Conservation (phyloP, 2,329 filamentous ascomycete species). For the Colletotrichum magnum region DNA sequence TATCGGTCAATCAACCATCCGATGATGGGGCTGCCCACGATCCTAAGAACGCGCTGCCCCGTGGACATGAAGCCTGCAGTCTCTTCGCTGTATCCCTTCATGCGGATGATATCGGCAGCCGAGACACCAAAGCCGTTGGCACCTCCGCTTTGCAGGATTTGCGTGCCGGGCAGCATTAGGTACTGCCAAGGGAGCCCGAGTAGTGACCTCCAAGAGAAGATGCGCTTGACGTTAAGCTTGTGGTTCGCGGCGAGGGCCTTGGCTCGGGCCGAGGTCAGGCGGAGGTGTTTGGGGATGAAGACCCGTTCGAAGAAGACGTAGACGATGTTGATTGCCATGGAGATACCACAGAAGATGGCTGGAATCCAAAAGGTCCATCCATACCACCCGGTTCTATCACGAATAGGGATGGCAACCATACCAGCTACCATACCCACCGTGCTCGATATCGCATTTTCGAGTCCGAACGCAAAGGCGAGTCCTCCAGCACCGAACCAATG, state of each 20-base stretch:
- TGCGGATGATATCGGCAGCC: slow-evolving; percentile 44
- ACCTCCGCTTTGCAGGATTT: slow-evolving; percentile 43
- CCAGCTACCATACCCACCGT: slow-evolving; percentile 43
- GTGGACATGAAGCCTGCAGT: slow-evolving; percentile 43
- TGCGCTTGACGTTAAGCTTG: slow-evolving; percentile 5
- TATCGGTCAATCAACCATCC: slow-evolving; percentile 42
- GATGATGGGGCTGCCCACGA: slow-evolving; percentile 35
- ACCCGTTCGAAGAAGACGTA: slow-evolving; percentile 44
- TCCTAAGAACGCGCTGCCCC: slow-evolving; percentile 28
- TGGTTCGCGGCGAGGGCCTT: slow-evolving; percentile 34
- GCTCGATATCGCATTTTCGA: slow-evolving; percentile 44
- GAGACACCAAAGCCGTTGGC: slow-evolving; percentile 41
- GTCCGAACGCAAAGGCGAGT: slow-evolving; percentile 44
- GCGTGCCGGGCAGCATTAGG: slow-evolving; percentile 44
- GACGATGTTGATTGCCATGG: slow-evolving; percentile 39
- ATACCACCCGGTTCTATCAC: slow-evolving; percentile 44
- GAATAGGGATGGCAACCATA: slow-evolving; percentile 45
- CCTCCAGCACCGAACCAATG: slow-evolving; percentile 45
- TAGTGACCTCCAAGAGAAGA: slow-evolving; percentile 42
- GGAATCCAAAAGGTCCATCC: slow-evolving; percentile 46
- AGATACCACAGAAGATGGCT: slow-evolving; percentile 41
- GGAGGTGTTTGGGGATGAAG: slow-evolving; percentile 29
- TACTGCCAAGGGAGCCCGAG: slow-evolving; percentile 43
- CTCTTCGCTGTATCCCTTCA: slow-evolving; percentile 44
- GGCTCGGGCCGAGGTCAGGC: slow-evolving; percentile 39